Conservation (phyloP, 371 early-diverging fungal species). For the Apophysomyces trapeziformis region DNA sequence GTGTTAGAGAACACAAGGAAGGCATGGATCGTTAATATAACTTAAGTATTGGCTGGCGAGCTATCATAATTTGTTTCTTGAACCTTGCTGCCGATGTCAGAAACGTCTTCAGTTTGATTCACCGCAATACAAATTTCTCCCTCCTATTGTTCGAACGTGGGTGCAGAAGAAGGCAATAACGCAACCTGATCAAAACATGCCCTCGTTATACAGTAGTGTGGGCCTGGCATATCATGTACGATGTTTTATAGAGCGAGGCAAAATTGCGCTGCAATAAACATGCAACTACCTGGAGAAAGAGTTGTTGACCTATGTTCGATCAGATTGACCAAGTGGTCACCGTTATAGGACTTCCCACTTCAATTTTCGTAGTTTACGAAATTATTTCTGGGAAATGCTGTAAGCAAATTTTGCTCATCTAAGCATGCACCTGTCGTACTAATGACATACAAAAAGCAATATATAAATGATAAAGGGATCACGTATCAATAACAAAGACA, state of each 20-base stretch:
- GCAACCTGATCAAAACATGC: slow-evolving; percentile 14
- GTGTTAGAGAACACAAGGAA: background rate
- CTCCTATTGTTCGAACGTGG: slow-evolving; percentile 55
- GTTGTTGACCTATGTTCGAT: too few species aligned
- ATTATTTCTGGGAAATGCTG: too few species aligned
- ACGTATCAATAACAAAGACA: too few species aligned
- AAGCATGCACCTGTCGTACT: too few species aligned
- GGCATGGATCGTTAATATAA: background rate
- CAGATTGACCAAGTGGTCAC: too few species aligned
- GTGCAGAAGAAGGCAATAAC: slow-evolving; percentile 23
- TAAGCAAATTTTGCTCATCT: too few species aligned
- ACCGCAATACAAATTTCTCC: slow-evolving; percentile 46
- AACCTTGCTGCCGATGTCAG: slow-evolving; percentile 49
- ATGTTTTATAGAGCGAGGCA: slow-evolving; percentile 35
- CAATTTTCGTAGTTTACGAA: too few species aligned
- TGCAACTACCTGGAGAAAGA: slow-evolving; percentile 5
- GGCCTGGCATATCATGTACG: slow-evolving; percentile 43
- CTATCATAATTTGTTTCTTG: slow-evolving; percentile 41
- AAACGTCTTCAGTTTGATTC: slow-evolving; percentile 49
- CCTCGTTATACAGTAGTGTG: slow-evolving; percentile 15
- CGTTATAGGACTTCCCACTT: too few species aligned
- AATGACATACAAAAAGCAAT: too few species aligned
- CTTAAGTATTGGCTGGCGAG: slow-evolving; percentile 46
- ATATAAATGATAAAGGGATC: too few species aligned
- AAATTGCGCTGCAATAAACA: slow-evolving; percentile 15